Evolutionary conservation across 352 stramenopile genomes (phyloP), one percentile per base, ranked within the genome.

Genomic region (Aphanomyces euteiches): DNA sequence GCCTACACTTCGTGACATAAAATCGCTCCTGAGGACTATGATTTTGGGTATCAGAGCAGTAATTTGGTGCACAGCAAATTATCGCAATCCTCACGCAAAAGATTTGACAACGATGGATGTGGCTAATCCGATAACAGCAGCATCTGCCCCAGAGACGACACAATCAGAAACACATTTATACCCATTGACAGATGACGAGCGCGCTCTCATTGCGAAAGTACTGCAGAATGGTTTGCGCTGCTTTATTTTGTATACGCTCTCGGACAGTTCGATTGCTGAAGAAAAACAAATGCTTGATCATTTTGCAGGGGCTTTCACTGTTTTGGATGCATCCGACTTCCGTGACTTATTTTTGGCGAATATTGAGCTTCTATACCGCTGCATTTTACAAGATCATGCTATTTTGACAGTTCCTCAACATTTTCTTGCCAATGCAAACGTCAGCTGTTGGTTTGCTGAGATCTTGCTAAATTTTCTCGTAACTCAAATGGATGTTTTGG

Each of bases 11-110:
- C 81, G 87, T 37, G 93, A 98, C 66, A 79, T 98, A 40, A 98
- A 98, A 74, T 91, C 83, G 17, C 83, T 99, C 36, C 65, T 99
- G 47, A 86, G 93, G 28, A 98, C 96, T 10, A 98, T 99, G 84
- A 97, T 99, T 56, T 76, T 98, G n/a, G 97, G 97, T 13, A 92
- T 99, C 47, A 98, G 98, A 66, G 98, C 94, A 8, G 83, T 99
- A 5, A 97, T 99, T 59, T 99, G 94, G 91, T 99, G 96, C 78
- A 98, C 98, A 12, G 88, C 86, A 41, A 97, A 97, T 77, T 96
- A 96, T 69, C 84, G 88, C 28, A 95, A 95, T 67, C 86, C 88
- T n/a, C 79, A 93, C 17, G 88, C 83, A 47, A 88, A 94, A 75
- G 73, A 96, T 74, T 56, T 95, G 57, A 92, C 85, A 15, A 90